A percentile compares a stretch with the other conserved stretches of the same genome.
phyloP scores from a whole-genome alignment of 169 alveolate species.

The Cryptosporidium parvum region DNA sequence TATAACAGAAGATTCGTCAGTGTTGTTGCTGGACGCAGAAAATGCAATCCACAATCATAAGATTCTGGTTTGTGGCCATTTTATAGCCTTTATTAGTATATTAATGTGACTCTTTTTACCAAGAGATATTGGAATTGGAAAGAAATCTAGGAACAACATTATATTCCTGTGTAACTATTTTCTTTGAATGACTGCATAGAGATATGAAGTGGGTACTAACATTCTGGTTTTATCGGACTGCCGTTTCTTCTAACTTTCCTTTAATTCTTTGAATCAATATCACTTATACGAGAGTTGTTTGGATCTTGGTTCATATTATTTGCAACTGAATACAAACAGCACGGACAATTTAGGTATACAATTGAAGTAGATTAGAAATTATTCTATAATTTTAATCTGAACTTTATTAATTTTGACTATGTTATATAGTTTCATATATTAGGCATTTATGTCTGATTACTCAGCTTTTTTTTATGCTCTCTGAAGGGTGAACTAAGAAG shows the following conservation, averaged over 20 bases:
- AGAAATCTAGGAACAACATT: neutral
- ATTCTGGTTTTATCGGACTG: neutral
- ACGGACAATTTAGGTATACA: neutral
- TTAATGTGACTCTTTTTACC: neutral
- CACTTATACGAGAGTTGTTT: neutral
- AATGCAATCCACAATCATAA: slow-evolving; percentile 73
- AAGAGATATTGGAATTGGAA: neutral
- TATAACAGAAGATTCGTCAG: slow-evolving; percentile 95
- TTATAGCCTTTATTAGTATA: slow-evolving; percentile 7
- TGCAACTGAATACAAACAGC: neutral
- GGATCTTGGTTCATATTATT: neutral
- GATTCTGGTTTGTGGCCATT: neutral
- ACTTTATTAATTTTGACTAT: neutral
- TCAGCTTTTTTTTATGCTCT: neutral
- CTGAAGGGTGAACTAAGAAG: too few relatives aligned
- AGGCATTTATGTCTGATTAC: too few relatives aligned
- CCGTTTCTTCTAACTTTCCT: neutral
- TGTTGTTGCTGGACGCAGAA: slow-evolving; percentile 82
- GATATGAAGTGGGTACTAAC: neutral
- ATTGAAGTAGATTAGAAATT: neutral
- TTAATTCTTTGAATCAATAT: too few relatives aligned
- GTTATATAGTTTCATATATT: too few relatives aligned
- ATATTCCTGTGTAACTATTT: neutral
- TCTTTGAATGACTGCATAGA: neutral
- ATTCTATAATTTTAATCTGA: neutral